These are phyloP conservation scores for peach (Prunus persica) DNA, from an alignment of 306 rosid genomes.

Conservation along the genomic window DNA sequence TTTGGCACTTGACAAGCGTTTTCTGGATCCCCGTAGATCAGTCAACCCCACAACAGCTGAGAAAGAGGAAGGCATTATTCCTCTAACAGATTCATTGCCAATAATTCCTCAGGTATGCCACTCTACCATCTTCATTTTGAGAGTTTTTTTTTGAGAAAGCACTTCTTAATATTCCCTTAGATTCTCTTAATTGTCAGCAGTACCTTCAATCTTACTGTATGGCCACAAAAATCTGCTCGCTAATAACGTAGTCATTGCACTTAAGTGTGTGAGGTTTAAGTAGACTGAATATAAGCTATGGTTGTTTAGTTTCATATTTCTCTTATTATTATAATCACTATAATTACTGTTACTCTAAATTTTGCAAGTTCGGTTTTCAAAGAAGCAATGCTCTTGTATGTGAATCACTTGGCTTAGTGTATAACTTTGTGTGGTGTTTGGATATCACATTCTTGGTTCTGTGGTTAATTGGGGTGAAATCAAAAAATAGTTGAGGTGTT, in stretches of 20 bases:
- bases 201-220: background rate
- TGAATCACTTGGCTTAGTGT: background rate
- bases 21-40: constrained; percentile 86
- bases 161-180: background rate
- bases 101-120: constrained; percentile 75
- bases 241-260: background rate
- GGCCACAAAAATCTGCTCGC: background rate
- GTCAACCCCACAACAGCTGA: constrained; percentile 80
- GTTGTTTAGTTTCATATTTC: background rate
- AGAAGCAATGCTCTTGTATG: background rate
- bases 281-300: background rate
- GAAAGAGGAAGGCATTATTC: constrained; percentile 95
- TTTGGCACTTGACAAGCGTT: constrained; percentile 93
- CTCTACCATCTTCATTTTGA: background rate
- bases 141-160: background rate
- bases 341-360: background rate
- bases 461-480: background rate
- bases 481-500: background rate
- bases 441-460: background rate
- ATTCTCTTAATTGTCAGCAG: background rate
- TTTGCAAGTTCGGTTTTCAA: background rate
- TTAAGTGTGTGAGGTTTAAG: background rate
- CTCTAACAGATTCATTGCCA: constrained; percentile 91
- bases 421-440: background rate
- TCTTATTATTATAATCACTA: background rate